These are phyloP conservation scores for Dentipellis sp. DNA, from an alignment of 768 basidiomycete genomes.

Conservation along the genomic window DNA sequence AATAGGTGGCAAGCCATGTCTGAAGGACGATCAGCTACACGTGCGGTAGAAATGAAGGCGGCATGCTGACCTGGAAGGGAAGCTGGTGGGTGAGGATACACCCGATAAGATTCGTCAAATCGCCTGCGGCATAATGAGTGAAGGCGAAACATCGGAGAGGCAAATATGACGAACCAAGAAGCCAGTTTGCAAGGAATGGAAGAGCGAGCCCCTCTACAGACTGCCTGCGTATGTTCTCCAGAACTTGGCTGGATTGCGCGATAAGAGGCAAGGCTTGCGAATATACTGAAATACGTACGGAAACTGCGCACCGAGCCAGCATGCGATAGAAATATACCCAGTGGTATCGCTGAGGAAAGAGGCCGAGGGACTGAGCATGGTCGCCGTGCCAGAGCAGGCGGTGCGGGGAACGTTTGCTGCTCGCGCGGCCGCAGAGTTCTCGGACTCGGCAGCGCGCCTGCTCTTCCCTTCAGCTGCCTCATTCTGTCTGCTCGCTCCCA, in stretches of 20 bases:
- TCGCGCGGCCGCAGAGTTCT: too few relatives aligned
- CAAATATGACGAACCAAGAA: conserved; percentile 51
- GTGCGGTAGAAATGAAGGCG: conserved; percentile 1
- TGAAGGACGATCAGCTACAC: conserved; percentile 21
- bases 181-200: conserved; percentile 91
- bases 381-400: neutral
- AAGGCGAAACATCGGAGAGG: neutral
- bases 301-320: conserved; percentile 83
- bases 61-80: conserved; percentile 74
- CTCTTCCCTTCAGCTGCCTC: too few relatives aligned
- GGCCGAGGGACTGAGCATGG: conserved; percentile 6
- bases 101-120: conserved; percentile 86
- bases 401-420: neutral
- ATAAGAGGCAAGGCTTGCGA: conserved; percentile 1
- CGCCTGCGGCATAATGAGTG: conserved; percentile 42
- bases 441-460: too few relatives aligned
- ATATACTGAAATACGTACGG: conserved; percentile 47
- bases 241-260: conserved; percentile 52
- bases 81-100: conserved; percentile 89
- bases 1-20: conserved; percentile 90
- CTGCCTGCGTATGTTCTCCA: conserved; percentile 66
- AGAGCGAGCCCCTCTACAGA: conserved; percentile 88
- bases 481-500: too few relatives aligned
- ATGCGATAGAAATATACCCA: conserved; percentile 63
- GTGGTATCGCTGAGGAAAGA: conserved; percentile 47